Conservation (phyloP, 1,139 yeast species). For the Suhomyces maxii region DNA sequence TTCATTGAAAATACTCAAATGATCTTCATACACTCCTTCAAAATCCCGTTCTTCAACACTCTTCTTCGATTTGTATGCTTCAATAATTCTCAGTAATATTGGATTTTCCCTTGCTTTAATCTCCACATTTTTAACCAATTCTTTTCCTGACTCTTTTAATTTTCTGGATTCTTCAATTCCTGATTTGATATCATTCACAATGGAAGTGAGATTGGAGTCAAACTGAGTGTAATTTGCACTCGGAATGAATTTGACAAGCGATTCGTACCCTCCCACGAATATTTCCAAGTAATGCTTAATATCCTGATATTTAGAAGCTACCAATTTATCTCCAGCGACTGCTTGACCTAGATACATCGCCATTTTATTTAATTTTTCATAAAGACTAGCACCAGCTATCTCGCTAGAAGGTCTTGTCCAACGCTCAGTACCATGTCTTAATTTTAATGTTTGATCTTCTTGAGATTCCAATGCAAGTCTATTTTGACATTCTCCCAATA, state of each 20-base stretch:
- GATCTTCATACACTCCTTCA: slow-evolving; percentile 36
- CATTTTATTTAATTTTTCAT: slow-evolving; percentile 44
- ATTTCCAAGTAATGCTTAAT: slow-evolving; percentile 46
- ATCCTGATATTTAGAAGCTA: slow-evolving; percentile 44
- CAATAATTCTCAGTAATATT: slow-evolving; percentile 53
- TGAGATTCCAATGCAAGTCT: slow-evolving; percentile 51
- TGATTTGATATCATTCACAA: slow-evolving; percentile 43
- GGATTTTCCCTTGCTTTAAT: slow-evolving; percentile 47
- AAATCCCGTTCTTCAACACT: slow-evolving; percentile 26
- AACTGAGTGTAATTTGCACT: slow-evolving; percentile 41
- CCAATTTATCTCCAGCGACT: slow-evolving; percentile 55
- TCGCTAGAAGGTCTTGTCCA: slow-evolving; percentile 51
- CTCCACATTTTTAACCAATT: slow-evolving; percentile 43
- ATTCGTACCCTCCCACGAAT: slow-evolving; percentile 42
- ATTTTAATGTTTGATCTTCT: slow-evolving; percentile 55
- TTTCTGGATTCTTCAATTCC: slow-evolving; percentile 24
- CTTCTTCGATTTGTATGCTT: slow-evolving; percentile 29
- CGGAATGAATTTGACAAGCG: slow-evolving; percentile 52
- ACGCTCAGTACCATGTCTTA: slow-evolving; percentile 37
- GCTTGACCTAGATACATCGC: slow-evolving; percentile 59
- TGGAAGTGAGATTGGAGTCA: slow-evolving; percentile 38
- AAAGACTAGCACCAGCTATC: slow-evolving; percentile 37
- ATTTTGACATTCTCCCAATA: slow-evolving; percentile 46
- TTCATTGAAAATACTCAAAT: slow-evolving; percentile 39
- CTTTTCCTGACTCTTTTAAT: slow-evolving; percentile 35